Evolutionary conservation across 2,329 filamentous ascomycete genomes (phyloP).

Genomic region (Aspergillus phoenicis): DNA sequence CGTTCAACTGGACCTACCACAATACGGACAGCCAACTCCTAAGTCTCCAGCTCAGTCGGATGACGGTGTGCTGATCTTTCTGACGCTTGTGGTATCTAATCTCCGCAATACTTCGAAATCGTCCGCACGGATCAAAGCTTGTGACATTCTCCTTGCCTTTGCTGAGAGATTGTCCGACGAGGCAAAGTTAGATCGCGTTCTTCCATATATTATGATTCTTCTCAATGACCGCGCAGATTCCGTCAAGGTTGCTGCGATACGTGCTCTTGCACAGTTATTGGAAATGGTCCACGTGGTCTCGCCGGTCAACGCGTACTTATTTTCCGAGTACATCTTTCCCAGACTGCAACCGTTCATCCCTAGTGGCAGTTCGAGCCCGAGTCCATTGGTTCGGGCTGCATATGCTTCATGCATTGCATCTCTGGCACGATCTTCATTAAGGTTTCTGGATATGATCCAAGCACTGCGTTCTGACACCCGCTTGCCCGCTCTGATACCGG

Average conservation of each 20-base stretch:
- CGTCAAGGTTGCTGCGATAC: conserved; percentile 81
- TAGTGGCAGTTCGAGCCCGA: conserved; percentile 58
- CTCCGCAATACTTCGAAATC: conserved; percentile 86
- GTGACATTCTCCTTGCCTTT: conserved; percentile 89
- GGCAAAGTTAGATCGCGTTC: conserved; percentile 87
- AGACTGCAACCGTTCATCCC: conserved; percentile 60
- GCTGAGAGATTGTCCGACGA: conserved; percentile 90
- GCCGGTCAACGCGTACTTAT: conserved; percentile 68
- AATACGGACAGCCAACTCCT: conserved; percentile 72
- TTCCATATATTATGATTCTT: conserved; percentile 85
- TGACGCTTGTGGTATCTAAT: conserved; percentile 85
- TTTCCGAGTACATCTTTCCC: conserved; percentile 67
- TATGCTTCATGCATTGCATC: conserved; percentile 92
- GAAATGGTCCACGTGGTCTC: conserved; percentile 88
- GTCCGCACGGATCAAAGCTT: conserved; percentile 83
- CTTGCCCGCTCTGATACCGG: conserved; percentile 74
- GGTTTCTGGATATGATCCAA: conserved; percentile 88
- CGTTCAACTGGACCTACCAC: conserved; percentile 81
- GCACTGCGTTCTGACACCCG: conserved; percentile 82
- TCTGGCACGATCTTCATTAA: conserved; percentile 79
- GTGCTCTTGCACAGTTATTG: conserved; percentile 84
- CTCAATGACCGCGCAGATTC: conserved; percentile 80
- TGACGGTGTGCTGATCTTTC: conserved; percentile 88
- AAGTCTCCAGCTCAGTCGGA: conserved; percentile 67
- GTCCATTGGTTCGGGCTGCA: conserved; percentile 76